phyloP scores from a whole-genome alignment of 768 basidiomycete species.

The Exidia glandulosa region DNA sequence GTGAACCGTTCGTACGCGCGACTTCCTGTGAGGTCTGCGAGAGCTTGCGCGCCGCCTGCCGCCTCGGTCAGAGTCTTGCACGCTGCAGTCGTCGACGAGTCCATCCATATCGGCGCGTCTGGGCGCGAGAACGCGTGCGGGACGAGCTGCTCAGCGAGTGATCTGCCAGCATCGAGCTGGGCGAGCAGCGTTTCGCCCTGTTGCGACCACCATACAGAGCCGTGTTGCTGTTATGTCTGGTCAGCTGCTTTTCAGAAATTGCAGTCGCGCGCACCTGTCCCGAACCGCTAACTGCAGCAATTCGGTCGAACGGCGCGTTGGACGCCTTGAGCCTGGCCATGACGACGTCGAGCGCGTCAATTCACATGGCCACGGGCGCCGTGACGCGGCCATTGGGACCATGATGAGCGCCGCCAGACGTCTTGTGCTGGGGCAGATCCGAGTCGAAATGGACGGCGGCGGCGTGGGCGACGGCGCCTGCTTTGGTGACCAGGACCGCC shows the following conservation, averaged over 20 bases:
- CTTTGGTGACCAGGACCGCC: constrained; percentile 53
- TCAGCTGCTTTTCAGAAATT: background rate
- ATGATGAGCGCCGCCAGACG: constrained; percentile 51
- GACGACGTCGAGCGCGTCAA: constrained; percentile 73
- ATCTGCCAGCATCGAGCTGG: constrained; percentile 31
- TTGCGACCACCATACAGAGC: constrained; percentile 72
- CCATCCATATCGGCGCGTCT: constrained; percentile 81
- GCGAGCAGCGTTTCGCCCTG: constrained; percentile 42
- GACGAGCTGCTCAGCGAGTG: constrained; percentile 20
- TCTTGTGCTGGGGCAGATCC: constrained; percentile 61
- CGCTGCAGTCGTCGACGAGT: constrained; percentile 71
- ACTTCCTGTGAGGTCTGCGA: constrained; percentile 71
- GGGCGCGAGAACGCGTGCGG: constrained; percentile 54
- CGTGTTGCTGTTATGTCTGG: constrained; percentile 53
- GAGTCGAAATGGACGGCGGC: constrained; percentile 67
- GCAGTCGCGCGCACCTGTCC: constrained; percentile 46
- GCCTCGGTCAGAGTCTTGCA: constrained; percentile 56
- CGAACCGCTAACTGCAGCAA: constrained; percentile 63
- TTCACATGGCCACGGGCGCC: constrained; percentile 72
- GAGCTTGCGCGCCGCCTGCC: constrained; percentile 56
- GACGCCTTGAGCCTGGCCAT: constrained; percentile 48
- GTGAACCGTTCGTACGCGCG: constrained; percentile 85
- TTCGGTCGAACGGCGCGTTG: constrained; percentile 46
- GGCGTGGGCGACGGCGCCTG: constrained; percentile 51
- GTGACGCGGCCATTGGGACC: constrained; percentile 67